phyloP scores from a whole-genome alignment of 495 filamentous ascomycete genomes.

The Podospora pseudocomata region DNA sequence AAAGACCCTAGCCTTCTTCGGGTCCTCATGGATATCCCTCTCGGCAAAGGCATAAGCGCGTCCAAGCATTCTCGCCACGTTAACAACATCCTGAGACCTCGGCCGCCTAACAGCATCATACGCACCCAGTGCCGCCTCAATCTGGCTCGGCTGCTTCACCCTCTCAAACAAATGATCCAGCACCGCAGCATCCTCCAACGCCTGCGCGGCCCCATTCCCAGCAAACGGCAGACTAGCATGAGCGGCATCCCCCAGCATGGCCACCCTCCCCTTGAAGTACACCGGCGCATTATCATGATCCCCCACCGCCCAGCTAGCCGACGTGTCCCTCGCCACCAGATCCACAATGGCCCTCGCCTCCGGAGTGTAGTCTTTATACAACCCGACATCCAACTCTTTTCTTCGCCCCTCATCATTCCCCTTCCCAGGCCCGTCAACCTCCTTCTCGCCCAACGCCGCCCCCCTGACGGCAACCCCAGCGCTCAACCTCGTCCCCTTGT shows the following conservation, averaged over 20 bases:
- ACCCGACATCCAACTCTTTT: slow-evolving; percentile 19
- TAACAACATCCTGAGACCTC: slow-evolving; percentile 33
- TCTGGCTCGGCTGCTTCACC: slow-evolving; percentile 13
- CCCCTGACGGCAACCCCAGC: slow-evolving; percentile 39
- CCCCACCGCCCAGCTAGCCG: slow-evolving; percentile 33
- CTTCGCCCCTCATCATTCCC: neutral
- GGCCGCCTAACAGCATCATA: slow-evolving; percentile 29
- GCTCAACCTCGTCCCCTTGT: slow-evolving; percentile 38
- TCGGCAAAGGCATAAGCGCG: slow-evolving; percentile 36
- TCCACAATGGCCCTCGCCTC: slow-evolving; percentile 34
- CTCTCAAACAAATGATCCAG: slow-evolving; percentile 34
- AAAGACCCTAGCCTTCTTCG: slow-evolving; percentile 28
- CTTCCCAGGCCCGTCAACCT: neutral
- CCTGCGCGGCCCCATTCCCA: slow-evolving; percentile 57
- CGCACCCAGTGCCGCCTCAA: slow-evolving; percentile 29
- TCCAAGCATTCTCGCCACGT: slow-evolving; percentile 33
- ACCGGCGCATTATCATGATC: slow-evolving; percentile 54
- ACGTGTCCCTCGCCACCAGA: slow-evolving; percentile 33
- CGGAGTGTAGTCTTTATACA: slow-evolving; percentile 34
- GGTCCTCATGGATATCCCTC: slow-evolving; percentile 34
- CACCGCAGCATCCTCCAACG: slow-evolving; percentile 56
- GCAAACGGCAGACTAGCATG: slow-evolving; percentile 58
- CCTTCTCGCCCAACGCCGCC: slow-evolving; percentile 13
- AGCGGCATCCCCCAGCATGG: slow-evolving; percentile 56
- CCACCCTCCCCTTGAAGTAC: slow-evolving; percentile 45